phyloP scores from a whole-genome alignment of 2,329 filamentous ascomycete genomes.

The Ophiostoma quercus region DNA sequence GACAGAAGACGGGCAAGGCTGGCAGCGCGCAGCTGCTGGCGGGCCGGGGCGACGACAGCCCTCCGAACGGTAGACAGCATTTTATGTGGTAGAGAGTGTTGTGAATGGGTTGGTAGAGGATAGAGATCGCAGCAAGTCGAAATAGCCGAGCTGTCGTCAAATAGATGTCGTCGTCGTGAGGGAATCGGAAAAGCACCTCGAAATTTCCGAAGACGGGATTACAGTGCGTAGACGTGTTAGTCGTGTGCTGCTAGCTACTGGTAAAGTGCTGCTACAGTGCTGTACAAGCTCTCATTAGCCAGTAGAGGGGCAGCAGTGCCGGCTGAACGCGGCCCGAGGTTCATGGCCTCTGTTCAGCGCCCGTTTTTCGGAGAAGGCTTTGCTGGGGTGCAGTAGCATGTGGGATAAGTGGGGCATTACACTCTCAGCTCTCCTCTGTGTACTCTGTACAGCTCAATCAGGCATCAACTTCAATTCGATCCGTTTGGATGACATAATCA shows the following conservation, averaged over 20 bases:
- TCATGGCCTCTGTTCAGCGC: conserved; percentile 33
- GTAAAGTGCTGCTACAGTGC: not conserved
- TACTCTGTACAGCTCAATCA: not conserved
- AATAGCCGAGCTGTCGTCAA: not conserved
- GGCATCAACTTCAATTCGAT: not conserved
- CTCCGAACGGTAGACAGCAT: conserved; percentile 28
- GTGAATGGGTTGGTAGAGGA: not conserved
- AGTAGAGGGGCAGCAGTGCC: conserved; percentile 23
- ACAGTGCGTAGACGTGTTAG: not conserved
- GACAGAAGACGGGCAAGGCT: conserved; percentile 68
- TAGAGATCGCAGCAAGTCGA: not conserved
- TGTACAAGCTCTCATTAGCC: not conserved
- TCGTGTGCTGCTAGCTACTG: not conserved
- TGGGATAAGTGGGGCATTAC: not conserved
- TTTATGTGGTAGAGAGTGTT: not conserved
- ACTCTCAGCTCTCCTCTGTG: not conserved
- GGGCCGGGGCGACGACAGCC: conserved; percentile 19
- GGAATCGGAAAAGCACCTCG: conserved; percentile 14
- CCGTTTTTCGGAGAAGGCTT: conserved; percentile 24
- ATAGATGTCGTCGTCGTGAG: not conserved
- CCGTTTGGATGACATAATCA: not conserved
- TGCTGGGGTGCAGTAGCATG: conserved; percentile 15
- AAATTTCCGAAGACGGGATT: conserved; percentile 20
- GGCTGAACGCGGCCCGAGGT: conserved; percentile 41
- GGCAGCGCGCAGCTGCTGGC: conserved; percentile 37